These are phyloP conservation scores for Cordyceps tenuipes DNA, from an alignment of 2,329 filamentous ascomycete species.

Conservation along the genomic window DNA sequence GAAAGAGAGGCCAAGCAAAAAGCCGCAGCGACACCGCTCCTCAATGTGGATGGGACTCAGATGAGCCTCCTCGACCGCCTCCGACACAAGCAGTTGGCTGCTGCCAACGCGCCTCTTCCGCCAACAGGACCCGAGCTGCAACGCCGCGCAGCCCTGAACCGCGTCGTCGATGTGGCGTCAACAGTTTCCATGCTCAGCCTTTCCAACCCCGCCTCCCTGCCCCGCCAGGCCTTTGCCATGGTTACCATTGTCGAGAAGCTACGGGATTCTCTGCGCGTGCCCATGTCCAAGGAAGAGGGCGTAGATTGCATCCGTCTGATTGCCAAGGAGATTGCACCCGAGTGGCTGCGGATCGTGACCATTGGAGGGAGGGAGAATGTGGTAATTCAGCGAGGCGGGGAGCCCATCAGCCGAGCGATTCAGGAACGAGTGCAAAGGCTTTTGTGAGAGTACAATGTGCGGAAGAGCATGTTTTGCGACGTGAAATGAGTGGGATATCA, in stretches of 20 bases:
- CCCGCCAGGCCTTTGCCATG: conserved; percentile 58
- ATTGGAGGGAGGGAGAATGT: conserved; percentile 49
- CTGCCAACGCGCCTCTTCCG: conserved; percentile 46
- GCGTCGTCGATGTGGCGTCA: conserved; percentile 58
- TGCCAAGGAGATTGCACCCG: conserved; percentile 45
- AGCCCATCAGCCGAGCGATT: conserved; percentile 30
- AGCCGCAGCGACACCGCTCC: conserved; percentile 22
- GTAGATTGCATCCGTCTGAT: conserved; percentile 42
- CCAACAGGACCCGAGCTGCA: conserved; percentile 49
- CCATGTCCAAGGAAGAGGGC: conserved; percentile 45
- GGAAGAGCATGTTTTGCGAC: neutral
- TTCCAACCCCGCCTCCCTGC: conserved; percentile 39
- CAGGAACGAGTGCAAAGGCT: conserved; percentile 30
- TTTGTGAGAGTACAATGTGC: conserved; percentile 16
- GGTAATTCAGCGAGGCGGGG: conserved; percentile 40
- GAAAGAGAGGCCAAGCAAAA: conserved; percentile 32
- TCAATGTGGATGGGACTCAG: conserved; percentile 40
- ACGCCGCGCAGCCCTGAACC: conserved; percentile 57
- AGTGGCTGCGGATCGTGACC: conserved; percentile 45
- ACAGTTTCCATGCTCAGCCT: conserved; percentile 59
- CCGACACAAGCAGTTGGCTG: conserved; percentile 58
- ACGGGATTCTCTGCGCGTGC: conserved; percentile 55
- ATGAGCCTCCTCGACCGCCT: conserved; percentile 70
- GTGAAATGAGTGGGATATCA: neutral
- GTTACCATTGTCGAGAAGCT: conserved; percentile 54